Evolutionary conservation across 1,139 yeast species (phyloP).

Genomic region (Lodderomyces margitis): DNA sequence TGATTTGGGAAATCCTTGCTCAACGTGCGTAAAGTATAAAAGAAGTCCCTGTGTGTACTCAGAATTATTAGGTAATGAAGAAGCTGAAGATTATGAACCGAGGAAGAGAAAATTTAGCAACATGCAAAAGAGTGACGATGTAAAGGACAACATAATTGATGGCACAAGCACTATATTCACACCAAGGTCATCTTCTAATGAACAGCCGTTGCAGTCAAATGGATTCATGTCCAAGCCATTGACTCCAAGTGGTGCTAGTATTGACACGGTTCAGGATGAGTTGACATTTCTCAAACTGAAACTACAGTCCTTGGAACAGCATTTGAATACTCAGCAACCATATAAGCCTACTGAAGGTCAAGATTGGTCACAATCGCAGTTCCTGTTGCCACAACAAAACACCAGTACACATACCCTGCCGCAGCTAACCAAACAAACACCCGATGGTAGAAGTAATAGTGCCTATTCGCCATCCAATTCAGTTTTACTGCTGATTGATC

Average conservation of each 20-base stretch:
- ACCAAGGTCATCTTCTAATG: neutral
- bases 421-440: neutral
- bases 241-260: neutral
- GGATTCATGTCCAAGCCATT: neutral
- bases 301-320: slow-evolving; percentile 13
- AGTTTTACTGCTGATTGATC: slow-evolving; percentile 6
- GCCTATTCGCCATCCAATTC: slow-evolving; percentile 4
- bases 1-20: slow-evolving; percentile 41
- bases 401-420: no score
- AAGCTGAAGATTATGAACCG: neutral
- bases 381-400: neutral
- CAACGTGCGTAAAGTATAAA: slow-evolving; percentile 39
- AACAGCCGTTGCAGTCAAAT: neutral
- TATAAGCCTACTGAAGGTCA: neutral
- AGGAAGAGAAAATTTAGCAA: neutral
- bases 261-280: slow-evolving; percentile 17
- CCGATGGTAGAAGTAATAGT: neutral
- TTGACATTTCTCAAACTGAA: slow-evolving; percentile 19
- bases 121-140: neutral
- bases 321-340: slow-evolving; percentile 1
- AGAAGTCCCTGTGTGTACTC: slow-evolving; percentile 26
- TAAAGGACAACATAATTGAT: neutral
- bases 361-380: neutral
- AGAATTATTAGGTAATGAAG: slow-evolving; percentile 3
- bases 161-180: neutral